Evolutionary conservation across 2,329 filamentous ascomycete species (phyloP).

Genomic region (Colletotrichum chlorophyti): DNA sequence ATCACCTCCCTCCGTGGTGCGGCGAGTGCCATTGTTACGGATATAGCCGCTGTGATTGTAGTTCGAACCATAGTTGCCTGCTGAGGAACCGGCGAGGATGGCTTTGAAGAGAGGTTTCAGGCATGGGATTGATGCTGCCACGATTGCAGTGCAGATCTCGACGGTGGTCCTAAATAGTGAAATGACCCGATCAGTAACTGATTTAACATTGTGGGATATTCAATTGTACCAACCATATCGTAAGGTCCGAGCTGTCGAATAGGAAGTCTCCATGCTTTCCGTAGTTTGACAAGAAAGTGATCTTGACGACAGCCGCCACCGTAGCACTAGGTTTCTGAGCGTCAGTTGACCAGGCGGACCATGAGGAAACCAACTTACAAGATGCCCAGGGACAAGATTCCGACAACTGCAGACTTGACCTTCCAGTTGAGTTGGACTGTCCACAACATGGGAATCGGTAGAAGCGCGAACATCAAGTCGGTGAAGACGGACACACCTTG

Average conservation of each 20-base stretch:
- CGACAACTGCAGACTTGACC: conserved; percentile 34
- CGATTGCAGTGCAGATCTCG: conserved; percentile 37
- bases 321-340: conserved; percentile 32
- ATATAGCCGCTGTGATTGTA: conserved; percentile 12
- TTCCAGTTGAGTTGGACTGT: conserved; percentile 37
- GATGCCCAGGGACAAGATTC: conserved; percentile 35
- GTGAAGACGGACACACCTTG: conserved; percentile 34
- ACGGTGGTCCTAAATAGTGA: conserved; percentile 33
- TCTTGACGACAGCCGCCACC: conserved; percentile 35
- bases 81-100: conserved; percentile 16
- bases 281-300: conserved; percentile 33
- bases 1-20: background rate
- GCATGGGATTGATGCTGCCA: conserved; percentile 36
- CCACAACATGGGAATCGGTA: conserved; percentile 38
- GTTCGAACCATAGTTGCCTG: background rate
- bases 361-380: too few species aligned
- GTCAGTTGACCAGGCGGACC: too few species aligned
- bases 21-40: background rate
- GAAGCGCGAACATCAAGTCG: conserved; percentile 36
- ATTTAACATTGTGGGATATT: background rate
- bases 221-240: conserved; percentile 33
- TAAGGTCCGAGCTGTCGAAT: conserved; percentile 36
- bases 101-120: conserved; percentile 36
- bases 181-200: background rate
- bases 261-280: conserved; percentile 37